phyloP scores from a whole-genome alignment of 306 rosid species.

The Rosa persica region DNA sequence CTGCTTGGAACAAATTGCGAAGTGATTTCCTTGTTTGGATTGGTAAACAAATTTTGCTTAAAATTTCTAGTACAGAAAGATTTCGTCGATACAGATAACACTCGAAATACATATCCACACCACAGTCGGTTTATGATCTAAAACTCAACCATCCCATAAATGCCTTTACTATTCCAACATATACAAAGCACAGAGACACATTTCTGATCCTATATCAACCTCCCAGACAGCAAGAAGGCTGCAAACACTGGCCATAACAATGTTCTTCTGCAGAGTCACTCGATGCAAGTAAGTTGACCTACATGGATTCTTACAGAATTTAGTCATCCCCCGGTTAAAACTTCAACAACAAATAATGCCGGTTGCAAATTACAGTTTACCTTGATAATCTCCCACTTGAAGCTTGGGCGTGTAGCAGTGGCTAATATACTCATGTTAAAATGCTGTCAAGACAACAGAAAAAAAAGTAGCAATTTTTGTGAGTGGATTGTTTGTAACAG shows the following conservation, averaged over 20 bases:
- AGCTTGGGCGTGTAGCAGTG: conserved; percentile 62
- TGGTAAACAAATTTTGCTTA: too few relatives aligned
- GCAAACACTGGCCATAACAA: conserved; percentile 30
- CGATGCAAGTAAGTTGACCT: conserved; percentile 66
- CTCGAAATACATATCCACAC: too few relatives aligned
- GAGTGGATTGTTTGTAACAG: not conserved
- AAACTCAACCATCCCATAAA: not conserved
- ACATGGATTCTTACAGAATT: conserved; percentile 3
- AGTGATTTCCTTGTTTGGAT: too few relatives aligned
- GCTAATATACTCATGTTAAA: conserved; percentile 74
- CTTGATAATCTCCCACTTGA: conserved; percentile 66
- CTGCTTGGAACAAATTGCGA: too few relatives aligned
- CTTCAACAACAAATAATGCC: conserved; percentile 17
- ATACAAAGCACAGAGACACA: not conserved
- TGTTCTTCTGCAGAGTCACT: conserved; percentile 38
- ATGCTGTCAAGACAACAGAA: conserved; percentile 39
- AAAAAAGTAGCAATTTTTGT: not conserved
- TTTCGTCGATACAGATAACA: too few relatives aligned
- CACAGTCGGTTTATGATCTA: not conserved
- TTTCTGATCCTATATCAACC: conserved; percentile 35
- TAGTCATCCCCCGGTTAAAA: not conserved
- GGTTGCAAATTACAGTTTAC: conserved; percentile 20
- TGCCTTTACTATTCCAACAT: not conserved
- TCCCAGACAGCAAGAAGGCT: conserved; percentile 48
- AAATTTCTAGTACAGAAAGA: too few relatives aligned